A percentile compares a stretch with the other conserved stretches of the same genome.
These are phyloP conservation scores for Wickerhamomyces sp. DNA, from an alignment of 1,139 yeast species.

Conservation along the genomic window DNA sequence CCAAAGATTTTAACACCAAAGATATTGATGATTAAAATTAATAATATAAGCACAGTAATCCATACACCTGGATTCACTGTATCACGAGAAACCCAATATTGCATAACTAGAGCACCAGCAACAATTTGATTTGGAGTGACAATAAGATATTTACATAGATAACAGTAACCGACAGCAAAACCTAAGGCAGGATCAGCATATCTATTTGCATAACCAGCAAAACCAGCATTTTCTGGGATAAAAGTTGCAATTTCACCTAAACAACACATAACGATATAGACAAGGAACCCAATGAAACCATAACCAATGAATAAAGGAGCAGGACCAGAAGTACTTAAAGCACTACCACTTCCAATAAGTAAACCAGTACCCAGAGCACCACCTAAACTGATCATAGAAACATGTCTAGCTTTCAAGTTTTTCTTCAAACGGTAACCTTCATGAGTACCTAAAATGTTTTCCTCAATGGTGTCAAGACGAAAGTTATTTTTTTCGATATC, in stretches of 20 bases:
- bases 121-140: slow-evolving; percentile 73
- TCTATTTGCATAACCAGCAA: slow-evolving; percentile 60
- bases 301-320: slow-evolving; percentile 72
- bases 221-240: slow-evolving; percentile 68
- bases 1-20: slow-evolving; percentile 71
- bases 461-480: slow-evolving; percentile 6
- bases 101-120: slow-evolving; percentile 70
- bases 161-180: slow-evolving; percentile 74
- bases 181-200: slow-evolving; percentile 75
- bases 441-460: slow-evolving; percentile 21
- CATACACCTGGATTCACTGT: slow-evolving; percentile 63
- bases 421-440: slow-evolving; percentile 57
- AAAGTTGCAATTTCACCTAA: slow-evolving; percentile 73
- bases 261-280: slow-evolving; percentile 75
- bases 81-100: slow-evolving; percentile 54
- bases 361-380: slow-evolving; percentile 82
- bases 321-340: slow-evolving; percentile 74
- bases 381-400: slow-evolving; percentile 79
- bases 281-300: slow-evolving; percentile 60
- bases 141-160: slow-evolving; percentile 72
- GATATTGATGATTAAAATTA: slow-evolving; percentile 52
- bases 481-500: slow-evolving; percentile 2
- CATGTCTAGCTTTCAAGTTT: slow-evolving; percentile 64
- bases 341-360: slow-evolving; percentile 69
- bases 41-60: slow-evolving; percentile 55